Evolutionary conservation across 495 filamentous ascomycete genomes (phyloP).

Genomic region (Pseudevernia furfuracea): DNA sequence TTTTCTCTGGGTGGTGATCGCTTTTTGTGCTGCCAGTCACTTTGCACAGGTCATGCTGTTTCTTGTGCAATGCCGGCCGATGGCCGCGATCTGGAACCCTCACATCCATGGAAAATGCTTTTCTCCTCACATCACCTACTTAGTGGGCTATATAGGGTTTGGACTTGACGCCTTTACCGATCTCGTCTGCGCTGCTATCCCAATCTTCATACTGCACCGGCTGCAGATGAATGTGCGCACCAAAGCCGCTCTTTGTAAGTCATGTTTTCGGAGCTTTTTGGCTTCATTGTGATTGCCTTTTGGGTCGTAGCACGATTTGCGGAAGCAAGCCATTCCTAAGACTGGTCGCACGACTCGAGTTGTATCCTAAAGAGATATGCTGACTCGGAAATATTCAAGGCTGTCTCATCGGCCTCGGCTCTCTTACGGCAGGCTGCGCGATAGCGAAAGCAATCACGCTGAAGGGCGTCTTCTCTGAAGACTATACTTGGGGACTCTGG

Average conservation of each 20-base stretch:
- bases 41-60: slow-evolving; percentile 23
- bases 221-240: slow-evolving; percentile 24
- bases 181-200: slow-evolving; percentile 25
- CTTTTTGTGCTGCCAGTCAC: slow-evolving; percentile 22
- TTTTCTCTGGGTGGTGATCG: slow-evolving; percentile 25
- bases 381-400: too few species aligned
- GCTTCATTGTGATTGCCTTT: too few species aligned
- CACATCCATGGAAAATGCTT: slow-evolving; percentile 22
- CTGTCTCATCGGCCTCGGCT: slow-evolving; percentile 26
- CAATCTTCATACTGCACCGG: slow-evolving; percentile 23
- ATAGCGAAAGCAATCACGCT: slow-evolving; percentile 26
- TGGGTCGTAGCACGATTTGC: too few species aligned
- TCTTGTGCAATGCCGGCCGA: slow-evolving; percentile 26
- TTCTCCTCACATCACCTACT: slow-evolving; percentile 22
- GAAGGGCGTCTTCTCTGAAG: slow-evolving; percentile 19
- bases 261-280: too few species aligned
- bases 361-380: too few species aligned
- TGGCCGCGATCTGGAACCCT: slow-evolving; percentile 25
- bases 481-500: slow-evolving; percentile 22
- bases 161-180: slow-evolving; percentile 27
- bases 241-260: slow-evolving; percentile 24
- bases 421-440: slow-evolving; percentile 26
- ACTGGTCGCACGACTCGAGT: too few species aligned
- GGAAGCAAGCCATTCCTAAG: too few species aligned
- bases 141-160: slow-evolving; percentile 26